Percentiles rank a stretch among this genome's conserved stretches.
Evolutionary conservation across 371 early-diverging fungal species (phyloP).

Genomic region (Syncephalastrum racemosum): DNA sequence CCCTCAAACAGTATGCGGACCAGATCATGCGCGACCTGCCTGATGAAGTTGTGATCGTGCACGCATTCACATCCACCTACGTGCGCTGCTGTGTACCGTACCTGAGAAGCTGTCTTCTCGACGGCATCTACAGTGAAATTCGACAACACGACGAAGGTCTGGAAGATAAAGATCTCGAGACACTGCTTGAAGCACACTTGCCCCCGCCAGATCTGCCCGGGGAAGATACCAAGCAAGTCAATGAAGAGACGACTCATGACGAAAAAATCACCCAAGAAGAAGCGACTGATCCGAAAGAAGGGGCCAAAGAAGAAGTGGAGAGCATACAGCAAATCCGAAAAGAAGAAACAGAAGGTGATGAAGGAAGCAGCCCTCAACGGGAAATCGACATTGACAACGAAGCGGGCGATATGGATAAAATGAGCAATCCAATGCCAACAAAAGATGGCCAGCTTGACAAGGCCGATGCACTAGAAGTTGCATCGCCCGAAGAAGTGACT

Average conservation of each 20-base stretch:
- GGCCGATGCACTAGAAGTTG: too few species aligned
- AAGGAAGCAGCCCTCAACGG: too few species aligned
- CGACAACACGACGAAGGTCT: constrained; percentile 4
- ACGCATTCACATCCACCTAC: constrained; percentile 41
- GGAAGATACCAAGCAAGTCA: not conserved
- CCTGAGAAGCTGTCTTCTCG: constrained; percentile 37
- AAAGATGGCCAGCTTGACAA: too few species aligned
- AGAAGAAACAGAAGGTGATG: too few species aligned
- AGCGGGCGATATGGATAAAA: too few species aligned
- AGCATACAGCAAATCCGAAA: too few species aligned
- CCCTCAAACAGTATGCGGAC: constrained; percentile 47
- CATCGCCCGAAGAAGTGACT: too few species aligned
- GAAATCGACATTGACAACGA: too few species aligned
- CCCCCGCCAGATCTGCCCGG: constrained; percentile 2
- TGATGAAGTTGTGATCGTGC: constrained; percentile 21
- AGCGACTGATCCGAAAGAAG: not conserved
- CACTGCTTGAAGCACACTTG: constrained; percentile 20
- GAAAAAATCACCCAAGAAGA: not conserved
- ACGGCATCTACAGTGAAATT: constrained; percentile 44
- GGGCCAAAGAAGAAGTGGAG: not conserved
- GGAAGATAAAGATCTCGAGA: constrained; percentile 26
- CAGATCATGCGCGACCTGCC: constrained; percentile 18
- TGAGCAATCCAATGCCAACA: too few species aligned
- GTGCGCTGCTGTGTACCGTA: constrained; percentile 48
- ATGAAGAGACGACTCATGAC: not conserved